Evolutionary conservation across 140 eudicot genomes (phyloP).

Genomic region (Ambrosia hybrid): DNA sequence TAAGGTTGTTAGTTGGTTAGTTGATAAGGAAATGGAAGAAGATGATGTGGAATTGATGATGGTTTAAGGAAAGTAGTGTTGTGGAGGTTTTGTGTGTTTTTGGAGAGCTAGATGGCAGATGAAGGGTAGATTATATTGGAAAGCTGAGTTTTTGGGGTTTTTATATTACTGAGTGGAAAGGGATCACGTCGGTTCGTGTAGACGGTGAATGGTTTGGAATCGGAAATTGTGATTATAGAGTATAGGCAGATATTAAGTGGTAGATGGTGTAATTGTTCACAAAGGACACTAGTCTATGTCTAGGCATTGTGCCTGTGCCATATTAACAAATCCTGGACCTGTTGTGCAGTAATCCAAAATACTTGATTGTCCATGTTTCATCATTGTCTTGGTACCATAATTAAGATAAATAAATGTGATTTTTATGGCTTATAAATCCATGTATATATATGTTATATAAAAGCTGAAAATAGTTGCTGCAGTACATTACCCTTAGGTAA

Average conservation of each 20-base stretch:
- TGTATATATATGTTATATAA: neutral
- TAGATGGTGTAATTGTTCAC: neutral
- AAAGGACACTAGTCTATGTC: neutral
- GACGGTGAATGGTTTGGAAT: neutral
- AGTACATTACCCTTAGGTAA: neutral
- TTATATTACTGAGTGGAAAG: neutral
- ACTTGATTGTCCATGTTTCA: neutral
- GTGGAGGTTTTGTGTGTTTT: slow-evolving; percentile 12
- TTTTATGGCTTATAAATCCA: neutral
- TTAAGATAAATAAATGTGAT: neutral
- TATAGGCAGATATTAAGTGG: neutral
- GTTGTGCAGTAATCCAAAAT: neutral
- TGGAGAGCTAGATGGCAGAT: no score
- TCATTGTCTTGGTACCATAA: neutral
- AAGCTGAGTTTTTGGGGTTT: slow-evolving; percentile 4
- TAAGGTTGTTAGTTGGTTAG: slow-evolving; percentile 23
- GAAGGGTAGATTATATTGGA: neutral
- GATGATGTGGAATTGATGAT: slow-evolving; percentile 15
- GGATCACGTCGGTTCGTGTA: slow-evolving; percentile 6
- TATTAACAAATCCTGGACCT: neutral
- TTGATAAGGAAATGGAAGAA: slow-evolving; percentile 20
- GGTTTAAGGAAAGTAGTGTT: neutral
- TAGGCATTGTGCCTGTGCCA: neutral
- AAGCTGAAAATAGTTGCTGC: slow-evolving; percentile 8
- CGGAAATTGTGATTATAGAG: neutral